A percentile compares a stretch with the other conserved stretches of the same genome.
phyloP scores from a whole-genome alignment of 495 filamentous ascomycete species.

The Pseudoneurospora amorphoporcata region DNA sequence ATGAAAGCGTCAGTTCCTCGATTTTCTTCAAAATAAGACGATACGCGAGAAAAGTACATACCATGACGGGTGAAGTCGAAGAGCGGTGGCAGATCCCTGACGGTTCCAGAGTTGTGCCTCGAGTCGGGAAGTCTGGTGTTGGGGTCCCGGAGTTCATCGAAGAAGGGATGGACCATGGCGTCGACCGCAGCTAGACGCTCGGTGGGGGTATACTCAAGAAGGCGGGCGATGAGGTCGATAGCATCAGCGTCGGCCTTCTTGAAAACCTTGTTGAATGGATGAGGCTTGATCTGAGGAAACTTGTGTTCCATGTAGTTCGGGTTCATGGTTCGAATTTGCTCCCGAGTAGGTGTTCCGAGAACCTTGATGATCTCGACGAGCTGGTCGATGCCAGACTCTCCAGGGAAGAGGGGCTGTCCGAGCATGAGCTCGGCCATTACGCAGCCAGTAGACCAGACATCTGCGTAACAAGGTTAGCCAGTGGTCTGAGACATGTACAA shows the following conservation, averaged over 20 bases:
- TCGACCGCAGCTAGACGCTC: constrained; percentile 89
- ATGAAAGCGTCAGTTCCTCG: background rate
- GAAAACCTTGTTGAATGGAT: constrained; percentile 98
- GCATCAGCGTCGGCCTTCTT: constrained; percentile 85
- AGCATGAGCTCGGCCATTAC: constrained; percentile 99
- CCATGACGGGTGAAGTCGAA: constrained; percentile 94
- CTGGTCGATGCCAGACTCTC: constrained; percentile 97
- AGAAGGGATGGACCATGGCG: constrained; percentile 97
- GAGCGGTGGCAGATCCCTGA: constrained; percentile 72
- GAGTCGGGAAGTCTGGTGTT: constrained; percentile 85
- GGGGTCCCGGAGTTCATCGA: constrained; percentile 89
- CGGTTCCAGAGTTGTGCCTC: constrained; percentile 64
- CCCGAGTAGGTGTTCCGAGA: constrained; percentile 90
- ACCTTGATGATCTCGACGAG: constrained; percentile 99
- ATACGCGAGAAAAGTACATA: constrained; percentile 33
- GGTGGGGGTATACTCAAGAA: constrained; percentile 95
- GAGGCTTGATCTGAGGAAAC: constrained; percentile 99
- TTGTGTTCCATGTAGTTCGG: constrained; percentile 99
- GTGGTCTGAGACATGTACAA: background rate
- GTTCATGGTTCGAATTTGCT: constrained; percentile 99
- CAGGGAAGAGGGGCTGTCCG: constrained; percentile 96
- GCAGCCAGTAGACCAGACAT: constrained; percentile 98
- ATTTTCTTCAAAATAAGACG: background rate
- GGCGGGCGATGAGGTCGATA: constrained; percentile 86
- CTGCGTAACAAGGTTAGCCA: constrained; percentile 35